Percentiles rank a stretch among this genome's conserved stretches.
Conservation (phyloP, 306 rosid species). For the Prunus davidiana region DNA sequence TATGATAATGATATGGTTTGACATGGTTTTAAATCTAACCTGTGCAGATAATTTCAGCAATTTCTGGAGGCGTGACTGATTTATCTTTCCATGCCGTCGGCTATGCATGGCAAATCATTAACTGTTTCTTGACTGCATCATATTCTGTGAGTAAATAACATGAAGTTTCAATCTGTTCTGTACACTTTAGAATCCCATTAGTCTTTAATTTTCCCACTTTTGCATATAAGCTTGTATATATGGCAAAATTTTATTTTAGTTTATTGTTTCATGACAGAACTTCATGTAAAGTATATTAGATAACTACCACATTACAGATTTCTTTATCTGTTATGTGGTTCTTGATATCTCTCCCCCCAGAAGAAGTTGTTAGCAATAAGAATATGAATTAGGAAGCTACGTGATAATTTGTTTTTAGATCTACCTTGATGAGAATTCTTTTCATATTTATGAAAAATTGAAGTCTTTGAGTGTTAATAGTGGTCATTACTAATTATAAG, state of each 20-base stretch:
- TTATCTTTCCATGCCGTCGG: constrained; percentile 78
- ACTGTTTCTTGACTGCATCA: constrained; percentile 95
- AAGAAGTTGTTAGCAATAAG: neutral
- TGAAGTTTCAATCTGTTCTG: neutral
- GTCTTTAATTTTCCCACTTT: neutral
- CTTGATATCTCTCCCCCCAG: neutral
- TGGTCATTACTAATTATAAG: neutral
- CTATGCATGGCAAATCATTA: constrained; percentile 82
- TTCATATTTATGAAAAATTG: neutral
- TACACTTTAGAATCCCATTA: neutral
- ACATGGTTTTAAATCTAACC: neutral
- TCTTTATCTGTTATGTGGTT: neutral
- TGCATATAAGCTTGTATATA: neutral
- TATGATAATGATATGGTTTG: neutral
- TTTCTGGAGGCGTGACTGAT: constrained; percentile 92
- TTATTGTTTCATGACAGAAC: neutral
- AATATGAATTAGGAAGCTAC: neutral
- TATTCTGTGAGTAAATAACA: constrained; percentile 80
- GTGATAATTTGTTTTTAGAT: neutral
- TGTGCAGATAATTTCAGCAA: constrained; percentile 94
- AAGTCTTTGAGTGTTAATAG: neutral
- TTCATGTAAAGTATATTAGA: neutral
- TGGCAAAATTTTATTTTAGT: neutral
- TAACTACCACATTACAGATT: neutral
- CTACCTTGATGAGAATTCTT: neutral